Conservation (phyloP, 1,284 basidiomycete genomes). For the Cryptococcus sp. region DNA sequence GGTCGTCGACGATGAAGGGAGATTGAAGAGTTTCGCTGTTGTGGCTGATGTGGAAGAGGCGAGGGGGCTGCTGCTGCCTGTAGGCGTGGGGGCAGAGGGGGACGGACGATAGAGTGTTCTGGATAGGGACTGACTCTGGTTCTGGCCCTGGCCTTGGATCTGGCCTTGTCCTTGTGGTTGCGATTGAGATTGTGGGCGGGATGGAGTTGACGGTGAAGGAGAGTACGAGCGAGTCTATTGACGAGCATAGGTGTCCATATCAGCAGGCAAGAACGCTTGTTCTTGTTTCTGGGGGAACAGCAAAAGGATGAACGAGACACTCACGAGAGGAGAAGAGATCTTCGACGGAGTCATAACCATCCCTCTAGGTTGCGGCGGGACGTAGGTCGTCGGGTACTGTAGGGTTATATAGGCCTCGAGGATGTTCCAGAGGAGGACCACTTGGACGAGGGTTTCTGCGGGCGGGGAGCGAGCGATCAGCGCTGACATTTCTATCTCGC, state of each 20-base stretch:
- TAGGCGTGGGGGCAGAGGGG: constrained; percentile 1
- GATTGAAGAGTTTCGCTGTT: constrained; percentile 37
- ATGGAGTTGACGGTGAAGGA: constrained; percentile 14
- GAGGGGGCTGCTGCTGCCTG: background rate
- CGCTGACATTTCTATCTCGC: constrained; percentile 1
- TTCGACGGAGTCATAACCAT: constrained; percentile 25
- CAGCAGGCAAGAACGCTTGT: background rate
- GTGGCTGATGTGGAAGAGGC: constrained; percentile 14
- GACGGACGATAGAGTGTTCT: too few species aligned
- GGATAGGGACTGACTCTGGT: too few species aligned
- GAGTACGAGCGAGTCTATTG: constrained; percentile 15
- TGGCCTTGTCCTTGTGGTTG: background rate
- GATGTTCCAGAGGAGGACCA: constrained; percentile 34
- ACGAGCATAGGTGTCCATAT: background rate
- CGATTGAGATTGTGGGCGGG: background rate
- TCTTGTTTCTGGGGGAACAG: background rate
- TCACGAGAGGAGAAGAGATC: constrained; percentile 44
- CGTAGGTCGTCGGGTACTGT: constrained; percentile 27
- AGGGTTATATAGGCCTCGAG: constrained; percentile 36
- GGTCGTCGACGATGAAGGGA: constrained; percentile 3
- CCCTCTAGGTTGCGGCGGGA: constrained; percentile 21
- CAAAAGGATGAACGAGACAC: constrained; percentile 8
- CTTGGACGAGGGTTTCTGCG: constrained; percentile 30
- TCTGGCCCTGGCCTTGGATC: background rate
- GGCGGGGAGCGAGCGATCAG: too few species aligned